Conservation (phyloP, 129 eudicot species). For the Chrysanthemum makinoi region DNA sequence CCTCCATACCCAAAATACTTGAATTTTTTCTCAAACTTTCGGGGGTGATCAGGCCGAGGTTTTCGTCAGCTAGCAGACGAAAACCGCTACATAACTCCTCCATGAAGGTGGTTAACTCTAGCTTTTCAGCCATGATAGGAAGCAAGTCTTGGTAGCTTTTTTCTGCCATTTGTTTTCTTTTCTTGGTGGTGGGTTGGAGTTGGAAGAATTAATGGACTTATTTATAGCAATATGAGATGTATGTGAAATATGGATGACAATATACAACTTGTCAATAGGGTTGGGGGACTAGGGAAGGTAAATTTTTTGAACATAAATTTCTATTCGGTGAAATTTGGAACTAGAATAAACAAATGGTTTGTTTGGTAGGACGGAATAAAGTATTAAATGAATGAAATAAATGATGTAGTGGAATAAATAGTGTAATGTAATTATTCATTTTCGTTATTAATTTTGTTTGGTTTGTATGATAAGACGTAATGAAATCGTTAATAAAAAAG, state of each 20-base stretch:
- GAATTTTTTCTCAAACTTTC: slow-evolving; percentile 65
- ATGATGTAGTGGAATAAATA: too few species aligned
- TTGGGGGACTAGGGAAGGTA: slow-evolving; percentile 15
- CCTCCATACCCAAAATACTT: slow-evolving; percentile 63
- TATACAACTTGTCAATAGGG: slow-evolving; percentile 19
- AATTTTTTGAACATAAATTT: slow-evolving; percentile 7
- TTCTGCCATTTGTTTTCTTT: slow-evolving; percentile 32
- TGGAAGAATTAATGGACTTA: slow-evolving; percentile 1
- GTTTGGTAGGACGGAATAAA: background rate
- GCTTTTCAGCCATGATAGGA: slow-evolving; percentile 89
- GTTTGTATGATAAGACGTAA: too few species aligned
- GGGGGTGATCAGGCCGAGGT: slow-evolving; percentile 54
- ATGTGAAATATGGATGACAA: background rate
- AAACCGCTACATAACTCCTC: slow-evolving; percentile 81
- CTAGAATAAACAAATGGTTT: background rate
- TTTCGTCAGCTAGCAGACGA: slow-evolving; percentile 62
- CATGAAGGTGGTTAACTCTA: slow-evolving; percentile 61
- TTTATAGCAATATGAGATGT: slow-evolving; percentile 24
- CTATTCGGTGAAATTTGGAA: slow-evolving; percentile 7
- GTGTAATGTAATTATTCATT: too few species aligned
- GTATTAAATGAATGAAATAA: too few species aligned
- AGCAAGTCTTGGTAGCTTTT: slow-evolving; percentile 63
- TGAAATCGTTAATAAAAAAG: too few species aligned
- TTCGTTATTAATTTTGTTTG: too few species aligned
- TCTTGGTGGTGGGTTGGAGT: background rate